phyloP scores from a whole-genome alignment of 768 basidiomycete species.

The Collybiopsis confluens region DNA sequence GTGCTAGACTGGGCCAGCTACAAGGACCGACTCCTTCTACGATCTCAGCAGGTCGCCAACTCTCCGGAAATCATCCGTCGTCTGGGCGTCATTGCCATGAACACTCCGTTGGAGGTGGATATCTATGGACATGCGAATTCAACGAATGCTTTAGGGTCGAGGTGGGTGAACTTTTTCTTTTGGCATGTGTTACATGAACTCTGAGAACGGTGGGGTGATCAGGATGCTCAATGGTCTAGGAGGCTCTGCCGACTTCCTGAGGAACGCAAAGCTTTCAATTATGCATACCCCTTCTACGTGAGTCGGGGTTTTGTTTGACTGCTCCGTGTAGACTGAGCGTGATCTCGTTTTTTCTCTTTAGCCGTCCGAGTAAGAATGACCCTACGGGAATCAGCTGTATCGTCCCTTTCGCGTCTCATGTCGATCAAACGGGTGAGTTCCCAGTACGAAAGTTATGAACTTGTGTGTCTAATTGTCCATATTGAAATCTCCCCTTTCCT shows the following conservation, averaged over 20 bases:
- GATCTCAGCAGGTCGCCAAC: constrained; percentile 48
- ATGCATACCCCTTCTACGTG: constrained; percentile 47
- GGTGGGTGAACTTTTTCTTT: constrained; percentile 16
- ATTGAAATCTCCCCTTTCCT: not conserved
- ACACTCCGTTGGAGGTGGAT: constrained; percentile 47
- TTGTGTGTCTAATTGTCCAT: no score
- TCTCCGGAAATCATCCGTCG: constrained; percentile 45
- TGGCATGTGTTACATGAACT: not conserved
- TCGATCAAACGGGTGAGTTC: constrained; percentile 45
- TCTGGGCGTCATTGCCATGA: constrained; percentile 48
- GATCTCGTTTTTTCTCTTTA: constrained; percentile 5
- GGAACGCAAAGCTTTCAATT: constrained; percentile 46
- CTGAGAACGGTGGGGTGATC: not conserved
- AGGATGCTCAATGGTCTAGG: constrained; percentile 48
- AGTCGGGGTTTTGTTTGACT: constrained; percentile 4
- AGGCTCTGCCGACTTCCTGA: constrained; percentile 44
- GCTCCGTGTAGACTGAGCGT: not conserved
- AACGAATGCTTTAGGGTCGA: constrained; percentile 44
- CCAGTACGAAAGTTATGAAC: no score
- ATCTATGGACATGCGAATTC: constrained; percentile 50
- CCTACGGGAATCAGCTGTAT: constrained; percentile 48
- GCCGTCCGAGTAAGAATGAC: constrained; percentile 42
- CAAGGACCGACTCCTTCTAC: constrained; percentile 42
- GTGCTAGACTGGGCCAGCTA: constrained; percentile 43
- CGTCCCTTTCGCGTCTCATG: constrained; percentile 42